A percentile compares a stretch with the other conserved stretches of the same genome.
These are phyloP conservation scores for Aplosporella prunicola DNA, from an alignment of 2,329 filamentous ascomycete genomes.

Conservation along the genomic window DNA sequence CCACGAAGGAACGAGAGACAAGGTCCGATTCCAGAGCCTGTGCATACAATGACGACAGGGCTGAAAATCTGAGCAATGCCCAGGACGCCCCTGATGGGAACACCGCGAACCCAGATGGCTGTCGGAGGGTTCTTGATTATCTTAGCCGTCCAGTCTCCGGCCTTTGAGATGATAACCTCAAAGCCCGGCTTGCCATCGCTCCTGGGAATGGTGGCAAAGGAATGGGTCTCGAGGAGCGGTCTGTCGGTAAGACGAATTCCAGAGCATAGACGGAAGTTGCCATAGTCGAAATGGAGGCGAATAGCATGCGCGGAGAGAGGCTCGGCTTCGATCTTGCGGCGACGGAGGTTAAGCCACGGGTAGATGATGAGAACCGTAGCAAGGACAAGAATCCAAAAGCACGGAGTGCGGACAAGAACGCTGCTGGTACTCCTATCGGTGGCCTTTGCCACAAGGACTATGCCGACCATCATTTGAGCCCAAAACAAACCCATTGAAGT, in stretches of 20 bases:
- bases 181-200: conserved; percentile 14
- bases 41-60: conserved; percentile 25
- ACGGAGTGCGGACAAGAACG: conserved; percentile 38
- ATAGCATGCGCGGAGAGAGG: conserved; percentile 63
- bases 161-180: conserved; percentile 24
- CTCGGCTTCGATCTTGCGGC: conserved; percentile 55
- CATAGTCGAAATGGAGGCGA: conserved; percentile 45
- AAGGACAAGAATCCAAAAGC: conserved; percentile 60
- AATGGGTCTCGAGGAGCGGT: conserved; percentile 27
- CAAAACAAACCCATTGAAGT: conserved; percentile 24
- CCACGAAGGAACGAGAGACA: conserved; percentile 44
- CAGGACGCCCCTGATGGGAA: conserved; percentile 23
- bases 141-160: conserved; percentile 26
- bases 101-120: conserved; percentile 21
- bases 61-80: conserved; percentile 24
- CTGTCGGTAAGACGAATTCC: conserved; percentile 9
- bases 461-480: conserved; percentile 12
- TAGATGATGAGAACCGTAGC: conserved; percentile 58
- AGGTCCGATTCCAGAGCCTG: conserved; percentile 28
- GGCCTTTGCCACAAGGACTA: conserved; percentile 6
- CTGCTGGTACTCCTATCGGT: conserved; percentile 18
- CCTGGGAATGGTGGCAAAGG: conserved; percentile 29
- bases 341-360: conserved; percentile 64
- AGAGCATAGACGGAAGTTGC: conserved; percentile 1
- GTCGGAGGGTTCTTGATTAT: conserved; percentile 19